Conservation (phyloP, 345 rosid genomes). For the Populus tremula region DNA sequence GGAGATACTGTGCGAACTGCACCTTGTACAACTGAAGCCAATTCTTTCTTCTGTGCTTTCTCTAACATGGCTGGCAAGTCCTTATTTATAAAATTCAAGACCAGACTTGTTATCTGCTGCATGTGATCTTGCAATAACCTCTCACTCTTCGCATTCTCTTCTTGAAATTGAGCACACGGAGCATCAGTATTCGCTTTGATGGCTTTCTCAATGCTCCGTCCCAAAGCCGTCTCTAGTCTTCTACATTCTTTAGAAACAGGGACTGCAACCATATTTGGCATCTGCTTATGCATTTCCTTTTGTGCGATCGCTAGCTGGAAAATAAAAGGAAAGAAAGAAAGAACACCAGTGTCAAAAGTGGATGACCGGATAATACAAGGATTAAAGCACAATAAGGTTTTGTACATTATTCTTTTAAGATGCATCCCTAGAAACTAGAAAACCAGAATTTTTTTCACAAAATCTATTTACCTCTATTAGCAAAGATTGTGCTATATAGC, state of each 20-base stretch:
- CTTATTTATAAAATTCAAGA: conserved; percentile 54
- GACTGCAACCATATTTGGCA: conserved; percentile 50
- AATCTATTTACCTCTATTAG: not conserved
- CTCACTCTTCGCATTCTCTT: conserved; percentile 65
- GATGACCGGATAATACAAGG: not conserved
- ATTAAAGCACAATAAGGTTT: not conserved
- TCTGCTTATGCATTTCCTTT: conserved; percentile 82
- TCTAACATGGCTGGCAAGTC: conserved; percentile 58
- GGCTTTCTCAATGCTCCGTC: conserved; percentile 66
- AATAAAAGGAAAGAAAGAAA: not conserved
- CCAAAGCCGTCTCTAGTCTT: conserved; percentile 72
- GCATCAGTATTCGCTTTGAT: conserved; percentile 74
- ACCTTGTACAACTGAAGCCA: conserved; percentile 50
- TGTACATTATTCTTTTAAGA: not conserved
- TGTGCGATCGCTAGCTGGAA: conserved; percentile 59
- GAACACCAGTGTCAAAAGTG: not conserved
- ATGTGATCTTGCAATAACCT: conserved; percentile 51
- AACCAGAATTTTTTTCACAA: not conserved
- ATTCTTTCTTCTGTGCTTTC: conserved; percentile 68
- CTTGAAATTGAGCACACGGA: conserved; percentile 75
- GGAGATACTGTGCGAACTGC: conserved; percentile 58
- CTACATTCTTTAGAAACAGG: conserved; percentile 67
- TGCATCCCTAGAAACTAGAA: not conserved
- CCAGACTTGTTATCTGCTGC: conserved; percentile 57
- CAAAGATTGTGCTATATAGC: not conserved